Evolutionary conservation across 768 basidiomycete species (phyloP).

Genomic region (Amanita polypyramis): DNA sequence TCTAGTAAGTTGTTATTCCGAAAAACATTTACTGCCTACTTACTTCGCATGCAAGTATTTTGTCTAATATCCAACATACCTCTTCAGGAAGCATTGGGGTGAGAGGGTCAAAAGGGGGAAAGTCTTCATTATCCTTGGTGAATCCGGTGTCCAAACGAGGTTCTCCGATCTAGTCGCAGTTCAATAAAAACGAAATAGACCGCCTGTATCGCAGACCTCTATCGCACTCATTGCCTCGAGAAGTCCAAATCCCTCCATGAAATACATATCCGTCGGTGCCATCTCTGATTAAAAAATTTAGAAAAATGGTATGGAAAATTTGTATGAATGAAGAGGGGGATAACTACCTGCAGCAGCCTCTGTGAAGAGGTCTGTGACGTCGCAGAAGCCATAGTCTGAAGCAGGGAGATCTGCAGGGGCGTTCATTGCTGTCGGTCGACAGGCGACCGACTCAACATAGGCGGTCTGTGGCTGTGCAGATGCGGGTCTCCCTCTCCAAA

Average conservation of each 20-base stretch:
- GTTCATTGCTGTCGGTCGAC: too few relatives aligned
- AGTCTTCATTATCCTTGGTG: conserved; percentile 28
- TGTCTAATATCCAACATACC: conserved; percentile 82
- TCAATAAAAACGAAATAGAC: conserved; percentile 9
- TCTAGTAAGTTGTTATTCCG: neutral
- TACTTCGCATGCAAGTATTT: conserved; percentile 72
- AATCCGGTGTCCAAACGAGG: conserved; percentile 83
- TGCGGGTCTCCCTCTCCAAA: conserved; percentile 1
- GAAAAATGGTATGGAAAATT: neutral
- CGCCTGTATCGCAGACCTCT: conserved; percentile 40
- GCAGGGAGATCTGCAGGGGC: conserved; percentile 20
- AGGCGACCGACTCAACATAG: too few relatives aligned
- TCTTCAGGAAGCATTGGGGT: conserved; percentile 63
- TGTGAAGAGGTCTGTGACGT: conserved; percentile 51
- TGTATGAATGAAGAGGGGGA: neutral
- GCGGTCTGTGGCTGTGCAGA: conserved; percentile 16
- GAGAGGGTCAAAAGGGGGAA: conserved; percentile 52
- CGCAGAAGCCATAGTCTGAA: conserved; percentile 44
- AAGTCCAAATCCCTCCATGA: conserved; percentile 62
- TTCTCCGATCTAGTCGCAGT: conserved; percentile 64
- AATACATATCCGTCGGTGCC: conserved; percentile 48
- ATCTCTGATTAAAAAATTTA: conserved; percentile 36
- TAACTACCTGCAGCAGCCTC: conserved; percentile 52
- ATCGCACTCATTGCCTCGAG: conserved; percentile 93
- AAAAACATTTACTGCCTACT: conserved; percentile 10